A percentile compares a stretch with the other conserved stretches of the same genome.
These are phyloP conservation scores for Cordyceps tenuipes DNA, from an alignment of 2,329 filamentous ascomycete genomes.

Conservation along the genomic window DNA sequence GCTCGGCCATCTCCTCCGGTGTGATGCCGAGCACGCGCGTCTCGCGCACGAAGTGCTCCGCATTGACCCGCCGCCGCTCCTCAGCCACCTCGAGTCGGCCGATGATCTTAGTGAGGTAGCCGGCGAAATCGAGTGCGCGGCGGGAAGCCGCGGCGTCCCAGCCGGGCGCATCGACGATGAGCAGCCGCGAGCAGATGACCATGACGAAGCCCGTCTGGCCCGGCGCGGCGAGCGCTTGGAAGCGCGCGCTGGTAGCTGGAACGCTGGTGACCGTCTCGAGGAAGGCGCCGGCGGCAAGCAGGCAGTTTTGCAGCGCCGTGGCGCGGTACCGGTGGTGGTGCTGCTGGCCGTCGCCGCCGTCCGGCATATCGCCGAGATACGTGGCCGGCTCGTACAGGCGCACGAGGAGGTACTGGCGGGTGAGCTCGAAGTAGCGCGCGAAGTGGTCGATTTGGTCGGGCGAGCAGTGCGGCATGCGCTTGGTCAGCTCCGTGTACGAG, in stretches of 20 bases:
- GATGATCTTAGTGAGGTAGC: slow-evolving; percentile 9
- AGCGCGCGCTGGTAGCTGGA: slow-evolving; percentile 19
- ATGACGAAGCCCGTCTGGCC: slow-evolving; percentile 21
- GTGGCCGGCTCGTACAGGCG: slow-evolving; percentile 33
- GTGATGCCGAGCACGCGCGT: slow-evolving; percentile 12
- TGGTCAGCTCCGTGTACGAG: slow-evolving; percentile 17
- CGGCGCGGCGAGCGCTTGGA: slow-evolving; percentile 18
- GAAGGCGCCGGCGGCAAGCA: slow-evolving; percentile 26
- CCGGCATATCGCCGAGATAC: slow-evolving; percentile 20
- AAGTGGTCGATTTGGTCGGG: slow-evolving; percentile 11
- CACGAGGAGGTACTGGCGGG: slow-evolving; percentile 29
- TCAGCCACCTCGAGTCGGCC: slow-evolving; percentile 13
- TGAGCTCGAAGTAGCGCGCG: slow-evolving; percentile 22
- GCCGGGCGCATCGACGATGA: slow-evolving; percentile 10
- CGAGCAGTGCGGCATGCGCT: slow-evolving; percentile 9
- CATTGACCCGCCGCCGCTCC: slow-evolving; percentile 8
- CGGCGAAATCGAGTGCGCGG: slow-evolving; percentile 7
- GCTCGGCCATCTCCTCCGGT: slow-evolving; percentile 16
- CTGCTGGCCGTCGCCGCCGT: slow-evolving; percentile 1
- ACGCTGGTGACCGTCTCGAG: slow-evolving; percentile 24
- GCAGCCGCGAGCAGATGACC: slow-evolving; percentile 21
- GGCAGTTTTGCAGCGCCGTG: slow-evolving; percentile 27
- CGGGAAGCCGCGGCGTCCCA: slow-evolving; percentile 9
- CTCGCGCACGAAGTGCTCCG: slow-evolving; percentile 14
- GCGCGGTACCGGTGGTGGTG: slow-evolving; percentile 20